Base-by-base conservation (phyloP, 441 rosid genomes). In the Euphorbia schlechtendalii region DNA sequence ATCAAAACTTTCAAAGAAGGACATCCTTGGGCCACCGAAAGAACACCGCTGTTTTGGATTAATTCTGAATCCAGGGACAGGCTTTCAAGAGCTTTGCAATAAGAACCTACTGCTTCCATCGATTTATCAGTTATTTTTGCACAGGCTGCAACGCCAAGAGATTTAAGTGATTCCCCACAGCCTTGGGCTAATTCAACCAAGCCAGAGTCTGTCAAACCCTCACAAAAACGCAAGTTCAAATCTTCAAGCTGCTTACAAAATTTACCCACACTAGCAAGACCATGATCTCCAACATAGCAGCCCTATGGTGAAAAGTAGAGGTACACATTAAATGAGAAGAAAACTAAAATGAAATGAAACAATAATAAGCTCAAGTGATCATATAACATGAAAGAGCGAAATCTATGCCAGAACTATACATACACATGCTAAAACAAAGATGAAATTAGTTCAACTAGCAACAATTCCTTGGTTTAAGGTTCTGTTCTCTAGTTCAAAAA, bases 241-340 rank as follows among this genome's bases (percentile, higher is more conserved):
- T 83, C 88, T 79, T 84, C 88, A 32, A 92, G 93, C 36, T 77
- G 82, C 77, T 81, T 81, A 73, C 96, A 89, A 66, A 73, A 75
- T 66, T 80, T 78, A 32, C 98, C 95, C 69, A 87, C 85, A 51
- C 87, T 86, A 65, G 80, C 78, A 69, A 89, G 82, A 70, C 96
- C 98, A 78, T 71, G 74, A 84, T 92, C 91, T 64, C 96, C 98
- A 76, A 85, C 78, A 78, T 78, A 89, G 77, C 96, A 89, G 79
- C 96, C 98, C 98, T 92, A 71, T 55, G 34, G 59, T 24, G 18
- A 55, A 38, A 51, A 7, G 36, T 14, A 32, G 34, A 51, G 14
- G 21, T 10, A 21, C 21, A 20, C 17, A 58, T 17, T 25, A 38
- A 27, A 24, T 18, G 20, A n/a, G 36, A 38, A 52, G 18, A 36